Conservation (phyloP, 2,329 filamentous ascomycete species). For the Calonectria fujianensis region DNA sequence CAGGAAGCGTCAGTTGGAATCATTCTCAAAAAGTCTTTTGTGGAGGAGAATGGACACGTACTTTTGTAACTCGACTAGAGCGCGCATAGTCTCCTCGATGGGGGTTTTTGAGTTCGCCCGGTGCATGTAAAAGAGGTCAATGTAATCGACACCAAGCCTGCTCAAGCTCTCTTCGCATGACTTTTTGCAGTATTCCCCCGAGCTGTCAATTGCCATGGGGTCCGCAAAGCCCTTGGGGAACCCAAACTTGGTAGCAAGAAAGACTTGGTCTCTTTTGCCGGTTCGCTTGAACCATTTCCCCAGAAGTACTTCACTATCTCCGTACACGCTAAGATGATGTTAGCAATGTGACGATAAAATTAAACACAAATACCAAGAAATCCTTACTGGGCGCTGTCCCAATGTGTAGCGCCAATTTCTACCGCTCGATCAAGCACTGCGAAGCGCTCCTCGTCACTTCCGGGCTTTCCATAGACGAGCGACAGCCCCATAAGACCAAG, state of each 20-base stretch:
- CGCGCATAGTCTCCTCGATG: conserved; percentile 68
- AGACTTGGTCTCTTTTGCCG: conserved; percentile 64
- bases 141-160: conserved; percentile 62
- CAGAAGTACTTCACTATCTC: conserved; percentile 66
- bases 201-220: conserved; percentile 12
- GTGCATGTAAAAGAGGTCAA: conserved; percentile 72
- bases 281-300: conserved; percentile 69
- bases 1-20: neutral
- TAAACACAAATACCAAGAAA: neutral
- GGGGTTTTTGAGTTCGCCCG: conserved; percentile 65
- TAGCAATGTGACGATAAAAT: neutral
- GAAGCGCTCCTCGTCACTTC: conserved; percentile 63
- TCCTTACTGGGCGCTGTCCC: conserved; percentile 65
- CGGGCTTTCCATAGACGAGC: conserved; percentile 38
- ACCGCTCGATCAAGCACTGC: conserved; percentile 68
- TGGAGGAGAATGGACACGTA: conserved; percentile 19
- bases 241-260: conserved; percentile 63
- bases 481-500: conserved; percentile 70
- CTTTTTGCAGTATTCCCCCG: conserved; percentile 37
- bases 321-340: conserved; percentile 60
- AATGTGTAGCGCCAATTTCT: conserved; percentile 67
- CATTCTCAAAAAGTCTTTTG: neutral
- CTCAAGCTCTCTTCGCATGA: conserved; percentile 59
- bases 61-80: conserved; percentile 65
- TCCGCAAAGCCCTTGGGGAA: conserved; percentile 34